Evolutionary conservation across 306 rosid genomes (phyloP).

Genomic region (Corylus americana): DNA sequence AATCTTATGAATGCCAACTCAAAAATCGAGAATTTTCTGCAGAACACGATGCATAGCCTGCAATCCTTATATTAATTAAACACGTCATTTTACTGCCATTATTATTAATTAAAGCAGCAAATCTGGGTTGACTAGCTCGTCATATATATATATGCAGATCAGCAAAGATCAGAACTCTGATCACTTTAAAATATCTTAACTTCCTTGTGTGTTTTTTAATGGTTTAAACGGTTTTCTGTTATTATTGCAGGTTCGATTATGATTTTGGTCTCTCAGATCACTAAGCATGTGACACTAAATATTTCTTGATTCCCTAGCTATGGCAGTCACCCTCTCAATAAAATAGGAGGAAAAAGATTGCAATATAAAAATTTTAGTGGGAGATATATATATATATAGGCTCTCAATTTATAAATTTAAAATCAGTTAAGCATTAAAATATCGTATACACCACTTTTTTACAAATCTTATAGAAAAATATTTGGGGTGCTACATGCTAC

Average conservation of each 20-base stretch:
- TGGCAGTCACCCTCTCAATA: not conserved
- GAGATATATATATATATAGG: too few species aligned
- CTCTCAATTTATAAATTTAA: too few species aligned
- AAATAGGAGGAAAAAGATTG: not conserved
- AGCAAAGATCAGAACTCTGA: constrained; percentile 28
- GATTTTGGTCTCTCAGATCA: constrained; percentile 28
- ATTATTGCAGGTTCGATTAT: constrained; percentile 10
- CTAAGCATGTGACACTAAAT: constrained; percentile 31
- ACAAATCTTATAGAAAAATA: too few species aligned
- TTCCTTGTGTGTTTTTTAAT: not conserved
- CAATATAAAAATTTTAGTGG: too few species aligned
- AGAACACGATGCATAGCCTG: constrained; percentile 20
- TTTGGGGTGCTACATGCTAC: too few species aligned
- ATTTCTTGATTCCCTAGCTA: constrained; percentile 21
- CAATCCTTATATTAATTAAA: not conserved
- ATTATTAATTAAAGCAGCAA: not conserved
- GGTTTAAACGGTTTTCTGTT: constrained; percentile 37
- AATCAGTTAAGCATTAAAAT: too few species aligned
- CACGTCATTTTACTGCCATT: constrained; percentile 24
- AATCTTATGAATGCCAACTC: constrained; percentile 1
- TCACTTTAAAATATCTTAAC: constrained; percentile 23
- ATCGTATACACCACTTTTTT: too few species aligned
- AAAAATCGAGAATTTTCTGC: not conserved
- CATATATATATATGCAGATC: not conserved
- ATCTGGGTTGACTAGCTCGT: not conserved